Base-by-base conservation (phyloP, 768 basidiomycete species). In the Trametes elegans region DNA sequence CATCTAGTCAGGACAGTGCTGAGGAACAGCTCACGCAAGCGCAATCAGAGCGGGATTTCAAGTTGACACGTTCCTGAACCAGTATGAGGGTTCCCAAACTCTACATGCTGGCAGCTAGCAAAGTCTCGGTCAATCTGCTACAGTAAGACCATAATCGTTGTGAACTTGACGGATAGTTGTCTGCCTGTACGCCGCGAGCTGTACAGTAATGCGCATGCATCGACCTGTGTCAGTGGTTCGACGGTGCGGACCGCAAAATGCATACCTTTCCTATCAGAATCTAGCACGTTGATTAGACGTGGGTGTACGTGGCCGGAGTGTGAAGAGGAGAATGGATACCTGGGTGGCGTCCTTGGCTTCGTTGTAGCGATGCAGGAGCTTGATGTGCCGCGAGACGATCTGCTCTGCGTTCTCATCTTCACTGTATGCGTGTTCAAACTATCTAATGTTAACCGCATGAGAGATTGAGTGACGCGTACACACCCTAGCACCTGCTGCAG, bases 341-440 rank as follows among this genome's bases (percentile, higher is more conserved):
- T 91, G 90, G 0, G 87, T 77, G 4, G 88, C 90, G 66, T 92
- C 90, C 65, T 91, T 91, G 8, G 87, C 80, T 66, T 91, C 90
- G 57, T 91, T 91, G 58, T 90, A 92, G 32, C 72, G 74, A 67
- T 91, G 90, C 31, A 90, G 72, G 3, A 88, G 73, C 60, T 79
- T 79, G 67, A 90, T 90, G 62, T 90, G 87, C 13, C 74, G 71
- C 57, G 83, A 81, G 21, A 87, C 81, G 7, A 87, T 80, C 44
- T 70, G 71, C 38, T 84, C 80, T 0, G 85, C 79, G 46, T 84
- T 79, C 54, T 76, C 75, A 39, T 67, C 51, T 49, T 66, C 68
- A 29, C 78, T 79, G 48, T 27, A 57, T 16, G 45, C 18, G 18
- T 31, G 28, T 23, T 35, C 16, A 38, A 35, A 18, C 13, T 13